A percentile compares a stretch with the other conserved stretches of the same genome.
Conservation (phyloP, 768 basidiomycete species). For the Mycena galericulata region DNA sequence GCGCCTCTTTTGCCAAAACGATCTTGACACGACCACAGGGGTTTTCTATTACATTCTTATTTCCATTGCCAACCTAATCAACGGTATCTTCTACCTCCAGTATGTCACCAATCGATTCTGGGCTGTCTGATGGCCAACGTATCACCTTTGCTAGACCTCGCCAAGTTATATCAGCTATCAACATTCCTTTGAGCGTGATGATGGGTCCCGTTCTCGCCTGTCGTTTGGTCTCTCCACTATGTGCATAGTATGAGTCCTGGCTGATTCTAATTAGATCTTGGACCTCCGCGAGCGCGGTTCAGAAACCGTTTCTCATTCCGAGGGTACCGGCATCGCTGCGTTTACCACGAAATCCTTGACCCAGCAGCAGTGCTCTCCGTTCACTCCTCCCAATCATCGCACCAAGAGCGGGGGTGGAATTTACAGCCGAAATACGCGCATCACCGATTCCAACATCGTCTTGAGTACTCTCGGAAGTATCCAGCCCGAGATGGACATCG, state of each 20-base stretch:
- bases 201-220: conserved; percentile 84
- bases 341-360: conserved; percentile 74
- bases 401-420: conserved; percentile 51
- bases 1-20: not conserved
- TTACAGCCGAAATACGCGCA: conserved; percentile 59
- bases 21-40: conserved; percentile 52
- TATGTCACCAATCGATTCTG: conserved; percentile 48
- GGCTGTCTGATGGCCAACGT: not conserved
- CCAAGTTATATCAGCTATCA: conserved; percentile 72
- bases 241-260: not conserved
- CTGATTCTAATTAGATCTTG: conserved; percentile 64
- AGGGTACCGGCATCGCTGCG: conserved; percentile 74
- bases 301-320: conserved; percentile 81
- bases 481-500: conserved; percentile 61
- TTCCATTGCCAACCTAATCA: conserved; percentile 89
- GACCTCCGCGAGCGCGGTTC: conserved; percentile 87
- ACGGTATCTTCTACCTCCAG: conserved; percentile 91
- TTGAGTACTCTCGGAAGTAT: conserved; percentile 74
- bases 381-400: conserved; percentile 62
- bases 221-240: conserved; percentile 64
- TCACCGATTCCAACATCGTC: conserved; percentile 71
- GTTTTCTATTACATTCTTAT: conserved; percentile 89
- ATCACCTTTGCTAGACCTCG: conserved; percentile 32
- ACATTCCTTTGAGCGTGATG: conserved; percentile 89
- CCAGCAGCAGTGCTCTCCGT: conserved; percentile 64